Base-by-base conservation (phyloP, 2,329 filamentous ascomycete genomes). In the Cladophialophora chaetospira region DNA sequence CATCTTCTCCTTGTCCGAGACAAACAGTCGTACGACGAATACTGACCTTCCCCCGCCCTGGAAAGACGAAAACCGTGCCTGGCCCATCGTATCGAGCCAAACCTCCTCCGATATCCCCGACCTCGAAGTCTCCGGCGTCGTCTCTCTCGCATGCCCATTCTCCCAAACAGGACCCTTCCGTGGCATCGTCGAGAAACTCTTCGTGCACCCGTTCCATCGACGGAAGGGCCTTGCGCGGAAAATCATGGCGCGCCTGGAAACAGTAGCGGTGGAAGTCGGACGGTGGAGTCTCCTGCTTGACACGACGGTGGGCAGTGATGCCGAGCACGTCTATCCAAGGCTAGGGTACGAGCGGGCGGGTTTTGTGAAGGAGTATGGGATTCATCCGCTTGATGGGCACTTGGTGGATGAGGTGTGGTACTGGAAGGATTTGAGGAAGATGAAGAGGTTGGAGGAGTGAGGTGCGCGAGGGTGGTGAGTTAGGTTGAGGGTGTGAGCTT, bases 271-370 rank as follows among this genome's bases (percentile, higher is more conserved):
- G 10, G 70, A 68, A 28, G 71, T 75, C 38, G 81, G 79, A 9
- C 77, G 76, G 58, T 79, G 73, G 8, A 70, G 84, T 63, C 67
- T 87, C 68, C 68, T 79, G 61, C 71, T 84, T 3, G 81, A 83
- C 57, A 79, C 81, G 1, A 79, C 79, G 60, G 75, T 76, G 3
- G 79, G 76, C 3, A 80, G 76, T 62, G 69, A 73, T 6, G 83
- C 81, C 3, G 82, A 84, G 66, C 5, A 40, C 6, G 72, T 84
- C 5, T 87, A 81, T 69, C 76, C 72, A 26, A 78, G 74, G 53
- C 71, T 86, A n/a, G 83, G 82, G 3, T 88, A 84, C 65, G 71
- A 70, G 6, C 76, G 80, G 66, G 69, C 81, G 13, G 83, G 84
- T 23, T 77, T 74, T 48, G 77, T 87, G 28, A 82, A 82, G 13